Percentiles rank a stretch among this genome's conserved stretches.
Conservation (phyloP, 2,329 filamentous ascomycete genomes). For the Sporothrix dimorphospora region DNA sequence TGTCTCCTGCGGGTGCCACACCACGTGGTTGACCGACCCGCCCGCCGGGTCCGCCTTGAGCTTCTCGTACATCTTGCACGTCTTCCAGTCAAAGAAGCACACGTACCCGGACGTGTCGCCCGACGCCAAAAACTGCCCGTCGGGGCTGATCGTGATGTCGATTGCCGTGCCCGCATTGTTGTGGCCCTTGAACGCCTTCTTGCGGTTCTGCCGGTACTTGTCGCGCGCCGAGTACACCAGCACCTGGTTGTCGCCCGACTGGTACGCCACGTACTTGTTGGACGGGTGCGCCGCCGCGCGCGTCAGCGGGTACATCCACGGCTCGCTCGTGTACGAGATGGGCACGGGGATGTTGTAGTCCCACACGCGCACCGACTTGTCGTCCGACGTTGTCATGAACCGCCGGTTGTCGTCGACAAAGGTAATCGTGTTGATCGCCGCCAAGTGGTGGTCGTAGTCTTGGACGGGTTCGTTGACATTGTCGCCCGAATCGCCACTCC, state of each 20-base stretch:
- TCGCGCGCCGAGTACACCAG: slow-evolving; percentile 93
- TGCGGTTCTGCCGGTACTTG: slow-evolving; percentile 95
- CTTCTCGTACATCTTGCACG: slow-evolving; percentile 98
- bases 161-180: slow-evolving; percentile 95
- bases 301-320: slow-evolving; percentile 96
- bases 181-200: slow-evolving; percentile 94
- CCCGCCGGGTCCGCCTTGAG: slow-evolving; percentile 83
- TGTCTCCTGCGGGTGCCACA: slow-evolving; percentile 97
- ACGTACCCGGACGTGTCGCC: slow-evolving; percentile 89
- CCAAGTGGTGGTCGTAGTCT: slow-evolving; percentile 97
- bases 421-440: slow-evolving; percentile 96
- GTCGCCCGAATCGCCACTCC: background rate
- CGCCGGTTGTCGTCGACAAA: slow-evolving; percentile 93
- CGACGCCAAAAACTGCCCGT: slow-evolving; percentile 86
- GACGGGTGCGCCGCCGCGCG: slow-evolving; percentile 81
- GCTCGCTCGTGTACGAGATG: slow-evolving; percentile 97
- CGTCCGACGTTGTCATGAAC: slow-evolving; percentile 97
- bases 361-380: slow-evolving; percentile 95
- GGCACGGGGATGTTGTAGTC: slow-evolving; percentile 98
- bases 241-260: slow-evolving; percentile 93
- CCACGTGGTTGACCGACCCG: slow-evolving; percentile 79
- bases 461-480: slow-evolving; percentile 75
- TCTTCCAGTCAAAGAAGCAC: slow-evolving; percentile 99
- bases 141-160: slow-evolving; percentile 83
- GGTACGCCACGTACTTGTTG: slow-evolving; percentile 93